Conservation (phyloP, 768 basidiomycete genomes). For the Phanerochaete sordida region DNA sequence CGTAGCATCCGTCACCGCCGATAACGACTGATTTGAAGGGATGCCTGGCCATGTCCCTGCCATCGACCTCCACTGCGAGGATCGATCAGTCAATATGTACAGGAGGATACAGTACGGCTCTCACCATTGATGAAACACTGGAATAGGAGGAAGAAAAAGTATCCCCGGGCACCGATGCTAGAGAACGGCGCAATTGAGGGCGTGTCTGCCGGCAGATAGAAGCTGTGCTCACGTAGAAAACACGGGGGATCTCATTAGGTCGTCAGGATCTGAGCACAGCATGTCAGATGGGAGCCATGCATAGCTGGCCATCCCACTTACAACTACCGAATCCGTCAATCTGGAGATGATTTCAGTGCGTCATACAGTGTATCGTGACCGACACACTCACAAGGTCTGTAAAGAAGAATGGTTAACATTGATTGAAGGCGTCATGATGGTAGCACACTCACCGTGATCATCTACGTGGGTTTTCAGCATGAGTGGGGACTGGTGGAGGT, state of each 20-base stretch:
- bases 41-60: constrained; percentile 64
- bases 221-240: constrained; percentile 54
- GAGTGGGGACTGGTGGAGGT: too few species aligned
- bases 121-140: constrained; percentile 86
- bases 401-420: constrained; percentile 2
- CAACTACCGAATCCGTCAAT: constrained; percentile 86
- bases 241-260: constrained; percentile 67
- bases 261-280: constrained; percentile 65
- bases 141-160: constrained; percentile 92
- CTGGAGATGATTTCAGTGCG: constrained; percentile 26
- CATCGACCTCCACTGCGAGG: constrained; percentile 65
- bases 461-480: too few species aligned
- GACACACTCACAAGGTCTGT: constrained; percentile 41
- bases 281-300: not conserved
- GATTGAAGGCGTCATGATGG: not conserved
- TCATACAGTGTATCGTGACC: not conserved
- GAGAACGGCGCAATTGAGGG: constrained; percentile 2
- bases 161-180: constrained; percentile 81
- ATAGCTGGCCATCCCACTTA: constrained; percentile 33
- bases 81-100: not conserved
- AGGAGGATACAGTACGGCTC: constrained; percentile 15
- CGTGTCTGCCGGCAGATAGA: not conserved
- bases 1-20: constrained; percentile 72
- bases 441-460: constrained; percentile 64
- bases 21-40: constrained; percentile 70